A percentile compares a stretch with the other conserved stretches of the same genome.
phyloP scores from a whole-genome alignment of 73 alveolate genomes.

The Uronychia setigera region DNA sequence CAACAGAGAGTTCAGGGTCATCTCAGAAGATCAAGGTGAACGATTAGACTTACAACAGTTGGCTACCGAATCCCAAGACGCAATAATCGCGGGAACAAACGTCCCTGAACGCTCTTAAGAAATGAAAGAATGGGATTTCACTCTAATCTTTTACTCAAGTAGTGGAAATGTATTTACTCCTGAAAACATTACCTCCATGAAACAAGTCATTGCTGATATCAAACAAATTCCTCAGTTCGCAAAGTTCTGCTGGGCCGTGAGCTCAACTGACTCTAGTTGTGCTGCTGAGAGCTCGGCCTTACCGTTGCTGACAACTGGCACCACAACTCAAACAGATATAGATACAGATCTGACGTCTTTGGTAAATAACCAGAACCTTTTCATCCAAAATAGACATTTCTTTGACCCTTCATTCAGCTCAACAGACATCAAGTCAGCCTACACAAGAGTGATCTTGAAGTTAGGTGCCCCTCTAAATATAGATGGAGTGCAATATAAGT shows the following conservation, averaged over 20 bases:
- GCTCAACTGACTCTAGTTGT: background rate
- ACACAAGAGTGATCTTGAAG: background rate
- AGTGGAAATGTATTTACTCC: background rate
- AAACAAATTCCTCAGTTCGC: background rate
- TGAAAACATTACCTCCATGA: background rate
- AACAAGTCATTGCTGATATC: background rate
- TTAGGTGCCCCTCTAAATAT: background rate
- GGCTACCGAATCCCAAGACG: background rate
- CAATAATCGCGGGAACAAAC: background rate
- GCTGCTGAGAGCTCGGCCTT: background rate
- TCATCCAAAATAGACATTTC: background rate
- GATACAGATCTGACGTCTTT: background rate
- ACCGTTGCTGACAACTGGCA: background rate
- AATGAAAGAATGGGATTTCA: background rate
- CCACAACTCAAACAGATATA: background rate
- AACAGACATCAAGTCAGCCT: background rate
- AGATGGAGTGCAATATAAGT: background rate
- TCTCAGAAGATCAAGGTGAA: background rate
- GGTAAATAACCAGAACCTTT: too few species aligned
- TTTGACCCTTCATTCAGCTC: background rate
- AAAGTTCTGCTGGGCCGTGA: background rate
- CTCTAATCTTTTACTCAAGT: background rate
- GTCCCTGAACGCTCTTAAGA: background rate
- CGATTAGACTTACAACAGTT: background rate
- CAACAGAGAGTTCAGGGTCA: background rate